Evolutionary conservation across 73 alveolate genomes (phyloP).

Genomic region (Paramecium primaurelia): DNA sequence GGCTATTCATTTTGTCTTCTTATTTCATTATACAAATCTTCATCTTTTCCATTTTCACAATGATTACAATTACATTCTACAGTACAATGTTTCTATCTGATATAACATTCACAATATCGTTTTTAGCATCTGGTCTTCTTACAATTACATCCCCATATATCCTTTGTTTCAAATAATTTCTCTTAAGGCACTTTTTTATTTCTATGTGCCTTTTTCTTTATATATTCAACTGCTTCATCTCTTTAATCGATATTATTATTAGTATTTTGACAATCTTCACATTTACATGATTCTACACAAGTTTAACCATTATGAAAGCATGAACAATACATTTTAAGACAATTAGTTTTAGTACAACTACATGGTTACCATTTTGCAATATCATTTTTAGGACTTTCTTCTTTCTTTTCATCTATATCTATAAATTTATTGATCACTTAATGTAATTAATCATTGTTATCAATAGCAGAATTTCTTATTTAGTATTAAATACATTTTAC

Average conservation of each 20-base stretch:
- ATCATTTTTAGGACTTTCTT: neutral
- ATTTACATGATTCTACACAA: neutral
- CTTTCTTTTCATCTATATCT: neutral
- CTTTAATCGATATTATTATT: neutral
- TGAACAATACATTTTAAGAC: slow-evolving; percentile 46
- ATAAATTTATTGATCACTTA: neutral
- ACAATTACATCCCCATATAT: slow-evolving; percentile 46
- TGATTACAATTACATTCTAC: slow-evolving; percentile 36
- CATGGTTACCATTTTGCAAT: slow-evolving; percentile 33
- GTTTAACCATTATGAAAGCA: neutral
- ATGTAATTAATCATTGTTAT: neutral
- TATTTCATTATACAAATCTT: slow-evolving; percentile 31
- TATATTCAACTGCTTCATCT: neutral
- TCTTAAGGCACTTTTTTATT: slow-evolving; percentile 25
- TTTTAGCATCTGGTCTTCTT: neutral
- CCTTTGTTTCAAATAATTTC: slow-evolving; percentile 5
- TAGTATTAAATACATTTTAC: neutral
- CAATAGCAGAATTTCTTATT: neutral
- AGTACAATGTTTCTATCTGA: neutral
- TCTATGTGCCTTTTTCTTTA: slow-evolving; percentile 32
- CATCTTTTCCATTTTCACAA: slow-evolving; percentile 52
- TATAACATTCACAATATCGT: slow-evolving; percentile 33
- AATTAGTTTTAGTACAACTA: slow-evolving; percentile 42
- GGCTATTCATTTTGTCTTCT: neutral
- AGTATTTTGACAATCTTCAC: slow-evolving; percentile 28